These are phyloP conservation scores for Candida pseudofarinosa DNA, from an alignment of 805 yeast genomes.

Conservation along the genomic window DNA sequence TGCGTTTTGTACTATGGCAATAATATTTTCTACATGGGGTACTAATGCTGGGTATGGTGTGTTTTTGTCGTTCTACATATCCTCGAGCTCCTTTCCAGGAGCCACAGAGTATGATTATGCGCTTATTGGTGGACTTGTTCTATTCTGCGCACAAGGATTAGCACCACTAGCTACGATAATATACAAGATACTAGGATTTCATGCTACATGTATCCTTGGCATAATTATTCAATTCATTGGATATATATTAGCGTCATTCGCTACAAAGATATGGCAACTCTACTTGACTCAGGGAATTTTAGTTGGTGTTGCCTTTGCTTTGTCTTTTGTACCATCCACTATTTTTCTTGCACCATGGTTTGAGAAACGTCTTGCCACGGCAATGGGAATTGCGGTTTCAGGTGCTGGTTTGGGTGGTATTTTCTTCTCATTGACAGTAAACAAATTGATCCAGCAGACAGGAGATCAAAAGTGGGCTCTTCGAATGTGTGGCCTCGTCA, in stretches of 20 bases:
- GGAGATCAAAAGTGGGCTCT: conserved; percentile 45
- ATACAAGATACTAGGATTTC: conserved; percentile 48
- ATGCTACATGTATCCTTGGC: conserved; percentile 44
- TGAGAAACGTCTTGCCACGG: conserved; percentile 39
- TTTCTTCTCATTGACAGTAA: conserved; percentile 40
- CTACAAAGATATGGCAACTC: conserved; percentile 48
- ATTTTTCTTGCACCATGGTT: conserved; percentile 49
- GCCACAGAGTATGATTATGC: conserved; percentile 46
- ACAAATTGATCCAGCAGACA: conserved; percentile 33
- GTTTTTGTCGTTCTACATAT: conserved; percentile 48
- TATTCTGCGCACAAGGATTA: conserved; percentile 52
- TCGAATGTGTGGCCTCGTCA: conserved; percentile 34
- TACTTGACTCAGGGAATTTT: conserved; percentile 50
- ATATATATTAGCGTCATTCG: conserved; percentile 48
- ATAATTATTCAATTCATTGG: conserved; percentile 41
- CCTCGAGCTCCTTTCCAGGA: conserved; percentile 31
- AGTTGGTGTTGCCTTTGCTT: conserved; percentile 45
- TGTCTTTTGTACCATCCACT: conserved; percentile 42
- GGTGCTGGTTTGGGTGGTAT: conserved; percentile 56
- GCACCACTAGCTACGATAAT: conserved; percentile 51
- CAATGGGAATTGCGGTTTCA: conserved; percentile 44
- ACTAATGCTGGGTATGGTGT: conserved; percentile 57
- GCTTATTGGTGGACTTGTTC: conserved; percentile 46
- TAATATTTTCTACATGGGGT: conserved; percentile 52
- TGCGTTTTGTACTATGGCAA: conserved; percentile 46